Percentiles rank a stretch among this genome's conserved stretches.
Evolutionary conservation across 768 basidiomycete genomes (phyloP).

Genomic region (Leccinellum rugosiceps): DNA sequence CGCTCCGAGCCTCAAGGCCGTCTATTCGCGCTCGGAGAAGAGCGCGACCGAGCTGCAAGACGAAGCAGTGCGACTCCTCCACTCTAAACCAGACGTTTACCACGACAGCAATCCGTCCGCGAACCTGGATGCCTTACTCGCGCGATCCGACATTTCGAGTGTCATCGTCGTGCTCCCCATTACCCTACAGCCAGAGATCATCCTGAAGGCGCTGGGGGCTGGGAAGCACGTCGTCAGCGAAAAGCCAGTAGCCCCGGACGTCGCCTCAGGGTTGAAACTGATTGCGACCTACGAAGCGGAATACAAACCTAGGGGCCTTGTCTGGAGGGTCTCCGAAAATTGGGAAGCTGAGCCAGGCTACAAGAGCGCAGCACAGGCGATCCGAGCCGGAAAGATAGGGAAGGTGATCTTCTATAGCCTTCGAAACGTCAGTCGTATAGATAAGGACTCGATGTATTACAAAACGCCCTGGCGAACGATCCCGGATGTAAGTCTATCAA

Average conservation of each 20-base stretch:
- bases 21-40: conserved; percentile 77
- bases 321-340: conserved; percentile 85
- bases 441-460: conserved; percentile 69
- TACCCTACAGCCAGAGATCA: conserved; percentile 62
- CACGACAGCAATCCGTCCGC: conserved; percentile 46
- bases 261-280: conserved; percentile 57
- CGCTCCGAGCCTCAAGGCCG: conserved; percentile 53
- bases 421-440: conserved; percentile 49
- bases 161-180: conserved; percentile 82
- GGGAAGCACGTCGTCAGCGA: conserved; percentile 90
- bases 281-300: conserved; percentile 62
- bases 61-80: conserved; percentile 41
- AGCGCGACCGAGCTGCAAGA: conserved; percentile 53
- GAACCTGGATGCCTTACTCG: conserved; percentile 62
- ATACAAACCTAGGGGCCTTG: conserved; percentile 63
- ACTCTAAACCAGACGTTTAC: conserved; percentile 47
- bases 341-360: conserved; percentile 65
- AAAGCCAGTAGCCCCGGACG: conserved; percentile 79
- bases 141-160: conserved; percentile 62
- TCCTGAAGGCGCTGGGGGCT: conserved; percentile 60
- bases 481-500: conserved; percentile 58
- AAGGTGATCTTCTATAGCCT: conserved; percentile 66
- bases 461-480: conserved; percentile 81
- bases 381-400: conserved; percentile 65
- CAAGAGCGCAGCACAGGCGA: conserved; percentile 39